Percentiles rank a stretch among this genome's conserved stretches.
These are phyloP conservation scores for Backusella parvicylindrica DNA, from an alignment of 192 early-diverging fungal species.

Conservation along the genomic window DNA sequence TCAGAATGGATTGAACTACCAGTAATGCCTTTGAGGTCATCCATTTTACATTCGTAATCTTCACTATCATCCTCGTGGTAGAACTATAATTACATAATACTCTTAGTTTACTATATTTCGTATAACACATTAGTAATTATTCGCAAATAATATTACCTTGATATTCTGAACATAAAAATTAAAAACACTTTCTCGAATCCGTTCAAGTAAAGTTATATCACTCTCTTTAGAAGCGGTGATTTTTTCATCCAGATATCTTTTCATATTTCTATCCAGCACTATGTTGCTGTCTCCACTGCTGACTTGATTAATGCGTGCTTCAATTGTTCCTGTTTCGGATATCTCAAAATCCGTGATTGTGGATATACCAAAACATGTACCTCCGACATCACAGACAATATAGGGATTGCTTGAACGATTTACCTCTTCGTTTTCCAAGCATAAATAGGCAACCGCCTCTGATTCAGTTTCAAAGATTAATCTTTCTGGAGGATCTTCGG, in stretches of 20 bases:
- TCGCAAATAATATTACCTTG: not conserved
- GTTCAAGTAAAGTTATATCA: not conserved
- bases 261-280: not conserved
- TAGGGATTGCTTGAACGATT: not conserved
- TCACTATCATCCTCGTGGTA: not conserved
- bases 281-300: not conserved
- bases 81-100: not conserved
- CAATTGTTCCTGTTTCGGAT: not conserved
- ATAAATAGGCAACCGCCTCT: not conserved
- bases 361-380: not conserved
- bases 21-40: not conserved
- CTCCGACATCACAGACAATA: not conserved
- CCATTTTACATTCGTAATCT: not conserved
- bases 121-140: not conserved
- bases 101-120: not conserved
- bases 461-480: not conserved
- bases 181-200: not conserved
- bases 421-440: not conserved
- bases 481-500: not conserved
- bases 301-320: not conserved
- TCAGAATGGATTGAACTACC: not conserved
- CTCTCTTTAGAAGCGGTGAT: not conserved
- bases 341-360: not conserved
- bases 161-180: not conserved
- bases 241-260: not conserved